These are phyloP conservation scores for Oryza glaberrima DNA, from an alignment of 176 grass and related monocot species.

Conservation along the genomic window DNA sequence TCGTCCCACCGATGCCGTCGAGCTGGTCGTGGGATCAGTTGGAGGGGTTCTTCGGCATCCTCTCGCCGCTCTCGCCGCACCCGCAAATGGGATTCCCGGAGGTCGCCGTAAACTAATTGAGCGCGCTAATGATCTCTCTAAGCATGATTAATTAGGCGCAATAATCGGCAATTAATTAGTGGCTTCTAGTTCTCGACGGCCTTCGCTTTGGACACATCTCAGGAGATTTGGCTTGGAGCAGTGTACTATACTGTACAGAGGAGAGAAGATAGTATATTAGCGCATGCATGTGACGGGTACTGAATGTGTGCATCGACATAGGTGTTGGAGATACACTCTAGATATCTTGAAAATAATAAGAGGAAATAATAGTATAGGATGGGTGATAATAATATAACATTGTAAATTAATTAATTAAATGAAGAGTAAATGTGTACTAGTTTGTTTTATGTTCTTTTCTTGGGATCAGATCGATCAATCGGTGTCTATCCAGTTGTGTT, in stretches of 20 bases:
- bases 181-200: constrained; percentile 50
- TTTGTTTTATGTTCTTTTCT: not conserved
- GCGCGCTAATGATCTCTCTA: not conserved
- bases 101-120: constrained; percentile 51
- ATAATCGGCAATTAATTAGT: constrained; percentile 20
- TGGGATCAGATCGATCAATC: not conserved
- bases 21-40: constrained; percentile 50
- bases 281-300: constrained; percentile 20
- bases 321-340: constrained; percentile 26
- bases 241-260: constrained; percentile 38
- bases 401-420: constrained; percentile 48
- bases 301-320: constrained; percentile 21
- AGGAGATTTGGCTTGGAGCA: constrained; percentile 40
- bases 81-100: constrained; percentile 52
- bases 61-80: constrained; percentile 60
- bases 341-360: not conserved
- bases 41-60: constrained; percentile 42
- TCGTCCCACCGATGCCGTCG: constrained; percentile 46
- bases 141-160: constrained; percentile 35
- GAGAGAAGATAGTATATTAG: constrained; percentile 37
- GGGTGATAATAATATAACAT: constrained; percentile 21
- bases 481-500: constrained; percentile 5
- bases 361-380: not conserved
- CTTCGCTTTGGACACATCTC: constrained; percentile 53
- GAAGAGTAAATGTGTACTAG: constrained; percentile 20